These are phyloP conservation scores for Mitragyna speciosa DNA, from an alignment of 257 asterid genomes.

Conservation along the genomic window DNA sequence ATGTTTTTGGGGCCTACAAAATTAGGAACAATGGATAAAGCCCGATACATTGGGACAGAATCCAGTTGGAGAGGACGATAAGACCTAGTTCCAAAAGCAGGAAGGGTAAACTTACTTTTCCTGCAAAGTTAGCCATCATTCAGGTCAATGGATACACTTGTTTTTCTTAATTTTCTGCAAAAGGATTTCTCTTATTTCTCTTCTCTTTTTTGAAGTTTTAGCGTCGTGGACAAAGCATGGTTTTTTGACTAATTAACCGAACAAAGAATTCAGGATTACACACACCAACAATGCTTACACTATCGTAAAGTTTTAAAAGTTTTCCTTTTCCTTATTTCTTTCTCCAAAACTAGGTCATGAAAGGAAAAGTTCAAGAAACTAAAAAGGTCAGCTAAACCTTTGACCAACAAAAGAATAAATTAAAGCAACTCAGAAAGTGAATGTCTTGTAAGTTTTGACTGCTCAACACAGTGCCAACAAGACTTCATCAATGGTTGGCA, in stretches of 20 bases:
- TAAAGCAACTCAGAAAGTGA: background rate
- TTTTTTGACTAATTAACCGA: slow-evolving; percentile 7
- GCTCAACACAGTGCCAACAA: background rate
- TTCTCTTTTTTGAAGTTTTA: slow-evolving; percentile 5
- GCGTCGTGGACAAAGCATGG: background rate
- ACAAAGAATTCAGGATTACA: background rate
- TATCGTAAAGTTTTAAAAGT: background rate
- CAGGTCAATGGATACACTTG: slow-evolving; percentile 3
- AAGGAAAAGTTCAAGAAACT: background rate
- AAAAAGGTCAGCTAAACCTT: background rate
- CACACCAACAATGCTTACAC: slow-evolving; percentile 6
- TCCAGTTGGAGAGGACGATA: slow-evolving; percentile 18
- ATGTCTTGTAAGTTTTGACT: background rate
- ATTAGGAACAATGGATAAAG: slow-evolving; percentile 8
- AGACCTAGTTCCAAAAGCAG: slow-evolving; percentile 16
- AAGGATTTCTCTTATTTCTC: background rate
- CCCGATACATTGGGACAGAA: slow-evolving; percentile 1
- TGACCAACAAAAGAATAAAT: background rate
- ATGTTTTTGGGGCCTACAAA: background rate
- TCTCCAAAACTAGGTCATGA: background rate
- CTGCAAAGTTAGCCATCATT: slow-evolving; percentile 23
- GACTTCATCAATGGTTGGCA: background rate
- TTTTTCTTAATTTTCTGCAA: background rate
- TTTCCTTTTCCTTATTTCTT: background rate
- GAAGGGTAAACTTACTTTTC: slow-evolving; percentile 6